These are phyloP conservation scores for Sideroxylon spinosum DNA, from an alignment of 179 eudicot species.

Conservation along the genomic window DNA sequence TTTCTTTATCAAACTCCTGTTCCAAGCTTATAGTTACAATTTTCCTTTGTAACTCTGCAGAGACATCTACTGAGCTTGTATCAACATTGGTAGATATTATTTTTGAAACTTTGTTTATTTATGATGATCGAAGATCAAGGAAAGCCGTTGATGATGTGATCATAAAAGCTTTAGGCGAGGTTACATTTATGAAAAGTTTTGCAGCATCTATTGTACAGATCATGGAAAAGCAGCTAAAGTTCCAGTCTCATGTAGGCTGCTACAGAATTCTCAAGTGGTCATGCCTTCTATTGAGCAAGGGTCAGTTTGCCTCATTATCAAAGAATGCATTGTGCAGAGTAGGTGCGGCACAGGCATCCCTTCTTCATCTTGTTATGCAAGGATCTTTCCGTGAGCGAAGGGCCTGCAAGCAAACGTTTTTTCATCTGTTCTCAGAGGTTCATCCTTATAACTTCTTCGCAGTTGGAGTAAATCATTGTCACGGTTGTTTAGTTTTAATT, in stretches of 20 bases:
- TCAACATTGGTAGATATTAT: constrained; percentile 65
- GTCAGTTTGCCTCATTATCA: constrained; percentile 77
- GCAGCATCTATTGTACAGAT: constrained; percentile 85
- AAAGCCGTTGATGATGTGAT: constrained; percentile 83
- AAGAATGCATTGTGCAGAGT: constrained; percentile 80
- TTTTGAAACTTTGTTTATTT: constrained; percentile 61
- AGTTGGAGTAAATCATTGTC: not conserved
- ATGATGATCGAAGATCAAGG: constrained; percentile 85
- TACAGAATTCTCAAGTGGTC: constrained; percentile 91
- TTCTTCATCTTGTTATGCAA: constrained; percentile 59
- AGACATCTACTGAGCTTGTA: constrained; percentile 64
- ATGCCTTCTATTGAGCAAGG: constrained; percentile 58
- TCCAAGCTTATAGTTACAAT: not conserved
- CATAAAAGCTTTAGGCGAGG: constrained; percentile 49
- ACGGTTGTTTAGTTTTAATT: not conserved
- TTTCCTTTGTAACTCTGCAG: constrained; percentile 35
- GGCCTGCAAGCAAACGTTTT: constrained; percentile 62
- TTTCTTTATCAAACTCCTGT: not conserved
- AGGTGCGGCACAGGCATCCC: constrained; percentile 61
- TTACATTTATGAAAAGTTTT: constrained; percentile 71
- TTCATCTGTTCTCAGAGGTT: constrained; percentile 69
- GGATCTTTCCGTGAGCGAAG: constrained; percentile 69
- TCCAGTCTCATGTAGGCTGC: constrained; percentile 62
- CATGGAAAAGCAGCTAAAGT: constrained; percentile 79
- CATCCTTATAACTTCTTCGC: not conserved